Evolutionary conservation across 192 early-diverging fungal species (phyloP).

Genomic region (Spizellomyces sp.): DNA sequence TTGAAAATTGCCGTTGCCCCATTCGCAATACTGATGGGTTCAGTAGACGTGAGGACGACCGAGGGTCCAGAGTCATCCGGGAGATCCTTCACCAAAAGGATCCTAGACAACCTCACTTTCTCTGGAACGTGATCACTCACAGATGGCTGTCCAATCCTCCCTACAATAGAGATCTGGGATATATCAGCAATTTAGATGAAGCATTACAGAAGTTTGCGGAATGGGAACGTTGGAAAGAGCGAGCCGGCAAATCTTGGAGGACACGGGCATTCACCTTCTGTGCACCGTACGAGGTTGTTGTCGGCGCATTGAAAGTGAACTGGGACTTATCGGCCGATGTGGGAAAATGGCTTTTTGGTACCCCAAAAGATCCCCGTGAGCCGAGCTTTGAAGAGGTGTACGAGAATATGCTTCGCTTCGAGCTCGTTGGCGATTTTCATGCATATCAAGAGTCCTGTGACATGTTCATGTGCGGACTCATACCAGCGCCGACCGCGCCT

Average conservation of each 20-base stretch:
- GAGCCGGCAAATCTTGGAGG: neutral
- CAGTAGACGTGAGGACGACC: no score
- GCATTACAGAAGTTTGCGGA: neutral
- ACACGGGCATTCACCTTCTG: neutral
- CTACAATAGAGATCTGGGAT: neutral
- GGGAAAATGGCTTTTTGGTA: neutral
- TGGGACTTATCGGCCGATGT: neutral
- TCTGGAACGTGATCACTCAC: conserved; percentile 15
- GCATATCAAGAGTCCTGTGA: conserved; percentile 10
- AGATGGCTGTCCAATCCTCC: conserved; percentile 8
- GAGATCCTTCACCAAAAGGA: no score
- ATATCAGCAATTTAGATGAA: neutral
- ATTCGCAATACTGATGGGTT: no score
- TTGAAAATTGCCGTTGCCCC: no score
- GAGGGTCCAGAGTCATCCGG: no score
- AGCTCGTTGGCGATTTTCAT: neutral
- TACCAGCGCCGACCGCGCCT: neutral
- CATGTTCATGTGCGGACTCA: conserved; percentile 5
- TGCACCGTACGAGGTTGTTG: neutral
- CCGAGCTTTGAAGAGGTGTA: no score
- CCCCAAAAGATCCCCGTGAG: neutral
- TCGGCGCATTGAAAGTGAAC: neutral
- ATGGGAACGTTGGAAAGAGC: neutral
- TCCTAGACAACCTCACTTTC: neutral
- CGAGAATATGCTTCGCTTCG: neutral